phyloP scores from a whole-genome alignment of 208 protist genomes.

The Trypanosoma mega region DNA sequence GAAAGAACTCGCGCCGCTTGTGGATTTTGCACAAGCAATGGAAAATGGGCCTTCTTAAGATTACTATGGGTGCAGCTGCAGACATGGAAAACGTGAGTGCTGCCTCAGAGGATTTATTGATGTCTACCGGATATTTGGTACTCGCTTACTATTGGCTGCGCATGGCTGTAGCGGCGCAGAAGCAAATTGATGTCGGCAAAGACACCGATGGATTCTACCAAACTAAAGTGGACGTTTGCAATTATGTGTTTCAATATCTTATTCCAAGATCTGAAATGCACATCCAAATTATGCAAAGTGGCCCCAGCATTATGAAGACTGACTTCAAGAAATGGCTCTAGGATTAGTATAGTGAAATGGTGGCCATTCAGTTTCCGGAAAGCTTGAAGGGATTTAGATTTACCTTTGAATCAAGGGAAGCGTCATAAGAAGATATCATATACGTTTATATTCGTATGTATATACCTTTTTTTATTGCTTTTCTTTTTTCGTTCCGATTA shows the following conservation, averaged over 20 bases:
- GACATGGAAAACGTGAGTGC: constrained; percentile 48
- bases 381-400: no score
- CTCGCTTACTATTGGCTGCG: constrained; percentile 87
- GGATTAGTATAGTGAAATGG: constrained; percentile 13
- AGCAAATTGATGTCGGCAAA: constrained; percentile 47
- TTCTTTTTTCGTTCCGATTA: no score
- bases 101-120: constrained; percentile 72
- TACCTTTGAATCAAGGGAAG: no score
- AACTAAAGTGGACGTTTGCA: constrained; percentile 75
- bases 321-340: constrained; percentile 60
- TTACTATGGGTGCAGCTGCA: constrained; percentile 41
- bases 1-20: constrained; percentile 36
- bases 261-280: constrained; percentile 60
- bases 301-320: constrained; percentile 34
- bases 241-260: constrained; percentile 73
- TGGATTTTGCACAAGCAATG: constrained; percentile 74
- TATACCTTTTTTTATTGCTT: no score
- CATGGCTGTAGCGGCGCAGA: constrained; percentile 71
- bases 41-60: constrained; percentile 42
- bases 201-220: constrained; percentile 82
- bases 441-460: no score
- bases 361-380: no score
- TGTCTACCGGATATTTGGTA: constrained; percentile 79
- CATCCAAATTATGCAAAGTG: constrained; percentile 53
- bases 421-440: no score